Evolutionary conservation across 495 filamentous ascomycete species (phyloP), one percentile per base, ranked within the genome.

Genomic region (Aspergillus sclerotiicarbonarius): DNA sequence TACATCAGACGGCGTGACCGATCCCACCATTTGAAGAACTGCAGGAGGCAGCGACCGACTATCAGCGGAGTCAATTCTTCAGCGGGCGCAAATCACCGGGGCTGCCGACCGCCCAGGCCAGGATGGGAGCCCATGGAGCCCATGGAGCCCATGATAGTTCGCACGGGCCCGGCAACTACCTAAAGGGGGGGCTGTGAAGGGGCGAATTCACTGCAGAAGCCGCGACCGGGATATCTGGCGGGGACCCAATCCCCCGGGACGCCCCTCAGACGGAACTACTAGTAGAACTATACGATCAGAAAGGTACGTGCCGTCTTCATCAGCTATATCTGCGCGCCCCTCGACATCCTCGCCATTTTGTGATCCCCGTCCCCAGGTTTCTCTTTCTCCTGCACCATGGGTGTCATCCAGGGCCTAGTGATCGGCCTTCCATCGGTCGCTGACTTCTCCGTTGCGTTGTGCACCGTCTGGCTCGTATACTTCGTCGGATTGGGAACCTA

Each of bases 401-500:
- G 56, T 51, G 18, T 51, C 20, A 51, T 31, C 29, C 56, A 58
- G 25, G 37, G 51, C 43, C 25, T 58, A 37, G 48, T 37, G 30
- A 18, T 21, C 18, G 10, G 12, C 19, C 13, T 58, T 35, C 25
- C 21, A 12, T 39, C 56, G 16, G 12, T 33, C n/a, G 20, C 16
- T 7, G 48, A 21, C 35, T 58, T 48, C 0, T 39, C 43, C 1
- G 0, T 48, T 16, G 29, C 37, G 18, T 19, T 52, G 5, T 32
- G 37, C n/a, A 37, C 41, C 9, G 37, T 31, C 10, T n/a, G n/a
- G 9, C 0, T 58, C 3, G 13, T 47, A 19, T 58, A 52, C 29
- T 32, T 15, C 33, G 6, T 58, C 20, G 10, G 31, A 4, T 58
- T 59, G 51, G 57, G 43, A 8, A 21, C 68, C 18, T 71, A 67